These are phyloP conservation scores for Lyophyllum shimeji DNA, from an alignment of 768 basidiomycete genomes.

Conservation along the genomic window DNA sequence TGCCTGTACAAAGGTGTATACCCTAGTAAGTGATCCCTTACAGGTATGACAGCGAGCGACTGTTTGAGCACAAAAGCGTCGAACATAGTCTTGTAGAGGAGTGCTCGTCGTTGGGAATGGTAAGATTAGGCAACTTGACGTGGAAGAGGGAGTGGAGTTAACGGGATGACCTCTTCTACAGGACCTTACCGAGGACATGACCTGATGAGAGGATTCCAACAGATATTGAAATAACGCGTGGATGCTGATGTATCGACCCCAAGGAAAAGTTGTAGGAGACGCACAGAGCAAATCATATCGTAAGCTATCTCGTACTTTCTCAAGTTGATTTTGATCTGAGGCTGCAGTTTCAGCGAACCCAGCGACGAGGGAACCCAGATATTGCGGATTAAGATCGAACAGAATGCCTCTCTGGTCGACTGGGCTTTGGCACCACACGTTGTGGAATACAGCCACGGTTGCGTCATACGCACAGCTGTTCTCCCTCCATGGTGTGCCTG, in stretches of 20 bases:
- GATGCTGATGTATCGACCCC: not conserved
- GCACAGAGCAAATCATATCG: not conserved
- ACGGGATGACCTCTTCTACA: not conserved
- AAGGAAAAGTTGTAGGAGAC: not conserved
- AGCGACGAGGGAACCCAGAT: not conserved
- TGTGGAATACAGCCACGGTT: not conserved
- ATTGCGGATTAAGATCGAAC: not conserved
- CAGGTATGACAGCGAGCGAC: not conserved
- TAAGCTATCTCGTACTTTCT: not conserved
- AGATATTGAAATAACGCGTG: not conserved
- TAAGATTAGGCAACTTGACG: not conserved
- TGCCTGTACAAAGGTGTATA: not conserved
- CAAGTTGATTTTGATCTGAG: not conserved
- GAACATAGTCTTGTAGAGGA: not conserved
- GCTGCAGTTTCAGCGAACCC: not conserved
- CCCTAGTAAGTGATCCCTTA: not conserved
- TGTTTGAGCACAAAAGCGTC: not conserved
- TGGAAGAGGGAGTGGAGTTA: not conserved
- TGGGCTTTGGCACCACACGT: not conserved
- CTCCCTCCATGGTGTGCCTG: slow-evolving; percentile 14
- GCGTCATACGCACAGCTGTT: slow-evolving; percentile 23
- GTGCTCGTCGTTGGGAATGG: not conserved
- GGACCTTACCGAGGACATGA: not conserved
- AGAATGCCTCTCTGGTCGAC: not conserved
- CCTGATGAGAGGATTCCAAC: not conserved